Percentiles rank a stretch among this genome's conserved stretches.
phyloP scores from a whole-genome alignment of 352 stramenopile species.

The Saprolegnia parasitica region DNA sequence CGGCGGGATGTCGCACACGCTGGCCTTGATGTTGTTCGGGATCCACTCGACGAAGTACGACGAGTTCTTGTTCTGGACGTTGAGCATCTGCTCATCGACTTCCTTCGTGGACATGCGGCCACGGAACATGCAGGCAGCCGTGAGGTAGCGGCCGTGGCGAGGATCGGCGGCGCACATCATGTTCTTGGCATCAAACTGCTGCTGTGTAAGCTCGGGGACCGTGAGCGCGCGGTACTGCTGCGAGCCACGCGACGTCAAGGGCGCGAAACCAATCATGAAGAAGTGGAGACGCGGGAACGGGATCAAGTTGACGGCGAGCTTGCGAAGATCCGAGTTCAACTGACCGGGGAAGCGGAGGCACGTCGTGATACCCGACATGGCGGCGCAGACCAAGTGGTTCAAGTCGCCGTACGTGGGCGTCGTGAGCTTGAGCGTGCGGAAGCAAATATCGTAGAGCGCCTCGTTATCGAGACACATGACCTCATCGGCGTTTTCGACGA shows the following conservation, averaged over 20 bases:
- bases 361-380: slow-evolving; percentile 98
- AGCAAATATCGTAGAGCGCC: slow-evolving; percentile 99
- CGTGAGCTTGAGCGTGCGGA: slow-evolving; percentile 98
- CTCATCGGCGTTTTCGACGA: slow-evolving; percentile 99
- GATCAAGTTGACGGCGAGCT: slow-evolving; percentile 98
- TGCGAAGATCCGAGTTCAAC: slow-evolving; percentile 98
- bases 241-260: slow-evolving; percentile 92
- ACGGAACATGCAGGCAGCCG: slow-evolving; percentile 99
- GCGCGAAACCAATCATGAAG: slow-evolving; percentile 99
- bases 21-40: slow-evolving; percentile 99
- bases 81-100: slow-evolving; percentile 98
- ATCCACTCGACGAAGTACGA: slow-evolving; percentile 99
- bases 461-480: slow-evolving; percentile 99
- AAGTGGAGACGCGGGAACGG: slow-evolving; percentile 99
- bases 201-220: slow-evolving; percentile 97
- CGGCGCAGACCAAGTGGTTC: slow-evolving; percentile 98
- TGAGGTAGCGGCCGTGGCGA: slow-evolving; percentile 98
- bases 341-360: slow-evolving; percentile 98
- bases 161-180: slow-evolving; percentile 99
- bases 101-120: slow-evolving; percentile 99
- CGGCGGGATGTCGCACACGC: slow-evolving; percentile 98
- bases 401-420: slow-evolving; percentile 98
- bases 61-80: slow-evolving; percentile 99
- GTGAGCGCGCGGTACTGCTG: slow-evolving; percentile 98
- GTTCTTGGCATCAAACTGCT: slow-evolving; percentile 99